Base-by-base conservation (phyloP, 2,329 filamentous ascomycete genomes). In the Fusarium sp. region DNA sequence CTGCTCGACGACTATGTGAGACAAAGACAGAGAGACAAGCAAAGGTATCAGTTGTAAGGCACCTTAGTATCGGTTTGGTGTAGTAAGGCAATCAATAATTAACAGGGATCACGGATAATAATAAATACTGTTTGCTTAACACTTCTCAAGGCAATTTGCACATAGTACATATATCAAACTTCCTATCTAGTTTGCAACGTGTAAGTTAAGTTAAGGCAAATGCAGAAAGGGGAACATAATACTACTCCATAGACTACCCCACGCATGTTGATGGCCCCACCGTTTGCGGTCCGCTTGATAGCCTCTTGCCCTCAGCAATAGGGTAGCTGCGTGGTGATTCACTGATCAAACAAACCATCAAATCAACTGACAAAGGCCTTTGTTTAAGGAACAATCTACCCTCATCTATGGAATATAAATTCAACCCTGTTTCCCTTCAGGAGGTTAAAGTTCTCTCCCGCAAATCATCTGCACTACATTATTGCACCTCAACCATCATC, bases 321-420 rank as follows among this genome's bases (percentile, higher is more conserved):
- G 62, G 68, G 63, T 50, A 66, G 66, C 43, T 20, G 26, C 23
- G 35, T 37, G 54, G 54, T 67, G 46, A 60, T 66, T 70, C 26
- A 59, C 48, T 57, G 33, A 26, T n/a, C 29, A 57, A 54, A 18
- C 38, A 57, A 46, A 39, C 33, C 28, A 37, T 43, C 38, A 46
- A 37, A 21, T 26, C 23, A 46, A 42, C 26, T 29, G 23, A 44
- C 18, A 41, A 52, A 56, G 18, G n/a, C 23, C 31, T 48, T 44
- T 43, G 39, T 21, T 35, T 18, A 10, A 10, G 24, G 35, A 20
- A 18, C 8, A 38, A n/a, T 56, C 43, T n/a, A 6, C 18, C 15
- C 37, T 31, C 12, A 8, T 23, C 24, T 20, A 4, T 12, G 29
- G 20, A 31, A 21, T 46, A 56, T 42, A 58, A 44, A n/a, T 21